These are phyloP conservation scores for Posidonia oceanica DNA, from an alignment of 116 monocot species.

Conservation along the genomic window DNA sequence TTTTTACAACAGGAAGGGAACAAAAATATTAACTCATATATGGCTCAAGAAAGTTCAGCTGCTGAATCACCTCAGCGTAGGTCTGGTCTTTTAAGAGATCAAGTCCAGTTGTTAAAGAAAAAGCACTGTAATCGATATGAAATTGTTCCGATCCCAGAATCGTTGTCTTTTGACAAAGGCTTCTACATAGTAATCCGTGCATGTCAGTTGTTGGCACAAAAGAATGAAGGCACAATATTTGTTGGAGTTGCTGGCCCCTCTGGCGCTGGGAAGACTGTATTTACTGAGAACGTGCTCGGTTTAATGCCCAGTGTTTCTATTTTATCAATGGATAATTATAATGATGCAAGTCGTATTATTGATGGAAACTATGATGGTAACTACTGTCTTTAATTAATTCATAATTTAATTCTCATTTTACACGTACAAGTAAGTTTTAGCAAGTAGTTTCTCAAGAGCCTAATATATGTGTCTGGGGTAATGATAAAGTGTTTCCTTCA, in stretches of 20 bases:
- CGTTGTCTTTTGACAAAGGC: constrained; percentile 90
- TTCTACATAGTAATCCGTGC: constrained; percentile 75
- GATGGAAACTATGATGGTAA: constrained; percentile 99
- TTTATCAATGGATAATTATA: constrained; percentile 97
- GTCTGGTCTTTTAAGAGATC: constrained; percentile 74
- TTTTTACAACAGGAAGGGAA: too few species aligned
- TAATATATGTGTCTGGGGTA: too few species aligned
- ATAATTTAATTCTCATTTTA: background rate
- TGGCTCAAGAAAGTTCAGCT: constrained; percentile 25
- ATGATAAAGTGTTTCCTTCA: too few species aligned
- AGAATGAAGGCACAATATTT: constrained; percentile 50
- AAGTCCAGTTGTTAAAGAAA: constrained; percentile 80
- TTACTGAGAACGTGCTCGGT: constrained; percentile 66
- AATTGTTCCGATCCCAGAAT: constrained; percentile 63
- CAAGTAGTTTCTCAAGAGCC: too few species aligned
- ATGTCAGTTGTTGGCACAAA: constrained; percentile 56
- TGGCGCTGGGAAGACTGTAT: constrained; percentile 64
- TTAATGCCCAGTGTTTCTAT: constrained; percentile 90
- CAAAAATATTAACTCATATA: background rate
- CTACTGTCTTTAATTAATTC: background rate
- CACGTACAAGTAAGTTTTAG: background rate
- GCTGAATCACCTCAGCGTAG: constrained; percentile 53
- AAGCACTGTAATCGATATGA: constrained; percentile 68
- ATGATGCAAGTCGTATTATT: constrained; percentile 86
- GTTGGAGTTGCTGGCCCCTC: constrained; percentile 70